phyloP scores from a whole-genome alignment of 164 flowering plant species.

The Paratinospora sagittata region DNA sequence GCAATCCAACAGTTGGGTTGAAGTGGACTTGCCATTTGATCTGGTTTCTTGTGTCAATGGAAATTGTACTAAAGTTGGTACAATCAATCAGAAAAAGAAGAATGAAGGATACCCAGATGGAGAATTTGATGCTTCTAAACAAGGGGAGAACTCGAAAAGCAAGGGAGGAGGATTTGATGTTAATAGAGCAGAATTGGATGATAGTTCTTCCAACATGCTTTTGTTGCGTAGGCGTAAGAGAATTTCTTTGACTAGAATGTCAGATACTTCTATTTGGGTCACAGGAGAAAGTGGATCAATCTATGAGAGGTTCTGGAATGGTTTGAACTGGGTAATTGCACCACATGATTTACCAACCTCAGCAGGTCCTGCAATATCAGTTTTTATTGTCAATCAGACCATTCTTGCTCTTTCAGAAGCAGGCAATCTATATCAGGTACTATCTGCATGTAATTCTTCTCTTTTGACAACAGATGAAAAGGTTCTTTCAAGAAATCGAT shows the following conservation, averaged over 20 bases:
- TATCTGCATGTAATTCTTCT: conserved; percentile 3
- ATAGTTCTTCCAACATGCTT: conserved; percentile 16
- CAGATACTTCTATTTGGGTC: conserved; percentile 70
- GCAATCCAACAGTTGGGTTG: conserved; percentile 63
- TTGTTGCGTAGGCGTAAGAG: conserved; percentile 55
- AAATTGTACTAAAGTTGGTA: conserved; percentile 54
- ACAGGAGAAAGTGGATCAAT: conserved; percentile 82
- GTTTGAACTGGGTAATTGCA: conserved; percentile 81
- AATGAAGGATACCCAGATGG: conserved; percentile 6
- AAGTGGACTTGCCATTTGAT: conserved; percentile 61
- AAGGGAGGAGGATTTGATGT: conserved; percentile 9
- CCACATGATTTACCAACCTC: conserved; percentile 64
- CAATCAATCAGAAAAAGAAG: conserved; percentile 25
- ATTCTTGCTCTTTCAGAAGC: conserved; percentile 63
- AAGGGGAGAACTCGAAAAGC: conserved; percentile 15
- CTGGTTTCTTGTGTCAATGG: conserved; percentile 56
- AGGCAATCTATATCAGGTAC: conserved; percentile 69
- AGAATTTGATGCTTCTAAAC: conserved; percentile 8
- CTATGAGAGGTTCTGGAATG: conserved; percentile 93
- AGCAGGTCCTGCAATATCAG: conserved; percentile 51
- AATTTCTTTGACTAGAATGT: conserved; percentile 57
- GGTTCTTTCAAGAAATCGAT: neutral
- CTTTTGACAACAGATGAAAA: neutral
- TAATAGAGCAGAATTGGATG: conserved; percentile 14
- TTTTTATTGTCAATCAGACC: conserved; percentile 59